Percentiles rank a stretch among this genome's conserved stretches.
Conservation (phyloP, 83 land plant genomes). For the Picea abies region DNA sequence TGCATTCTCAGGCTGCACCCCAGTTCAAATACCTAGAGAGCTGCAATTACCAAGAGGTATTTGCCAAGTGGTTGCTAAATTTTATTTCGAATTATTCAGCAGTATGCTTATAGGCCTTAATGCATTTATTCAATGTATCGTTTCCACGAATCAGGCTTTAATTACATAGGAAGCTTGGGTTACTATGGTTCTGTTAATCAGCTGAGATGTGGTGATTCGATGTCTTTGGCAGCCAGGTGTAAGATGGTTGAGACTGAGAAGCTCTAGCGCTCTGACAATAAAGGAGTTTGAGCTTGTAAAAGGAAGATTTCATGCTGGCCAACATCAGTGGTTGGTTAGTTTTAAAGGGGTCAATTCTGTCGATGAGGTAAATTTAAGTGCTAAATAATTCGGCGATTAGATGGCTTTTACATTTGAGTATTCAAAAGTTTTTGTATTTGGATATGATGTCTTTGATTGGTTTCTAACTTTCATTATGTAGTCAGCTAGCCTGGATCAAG, state of each 20-base stretch:
- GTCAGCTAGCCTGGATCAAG: not conserved
- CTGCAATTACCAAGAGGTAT: no score
- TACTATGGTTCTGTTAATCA: not conserved
- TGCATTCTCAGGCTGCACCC: not conserved
- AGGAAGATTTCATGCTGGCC: slow-evolving; percentile 62
- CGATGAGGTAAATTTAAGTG: slow-evolving; percentile 40
- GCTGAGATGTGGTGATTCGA: not conserved
- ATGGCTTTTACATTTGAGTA: not conserved
- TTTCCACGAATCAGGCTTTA: not conserved
- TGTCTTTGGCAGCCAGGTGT: slow-evolving; percentile 49
- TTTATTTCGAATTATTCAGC: no score
- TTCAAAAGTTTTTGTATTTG: not conserved
- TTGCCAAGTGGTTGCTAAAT: no score
- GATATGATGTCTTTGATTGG: not conserved
- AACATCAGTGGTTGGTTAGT: slow-evolving; percentile 52
- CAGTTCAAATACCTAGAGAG: not conserved
- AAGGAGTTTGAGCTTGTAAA: slow-evolving; percentile 56
- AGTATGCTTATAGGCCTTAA: not conserved
- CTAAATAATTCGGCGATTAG: not conserved
- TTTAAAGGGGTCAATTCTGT: slow-evolving; percentile 44
- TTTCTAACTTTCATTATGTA: no score
- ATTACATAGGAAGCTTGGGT: not conserved
- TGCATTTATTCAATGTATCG: not conserved
- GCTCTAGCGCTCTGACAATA: slow-evolving; percentile 37
- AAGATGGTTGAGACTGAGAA: slow-evolving; percentile 57